phyloP scores from a whole-genome alignment of 2,329 filamentous ascomycete genomes.

The Verticillium zaregamsianum region DNA sequence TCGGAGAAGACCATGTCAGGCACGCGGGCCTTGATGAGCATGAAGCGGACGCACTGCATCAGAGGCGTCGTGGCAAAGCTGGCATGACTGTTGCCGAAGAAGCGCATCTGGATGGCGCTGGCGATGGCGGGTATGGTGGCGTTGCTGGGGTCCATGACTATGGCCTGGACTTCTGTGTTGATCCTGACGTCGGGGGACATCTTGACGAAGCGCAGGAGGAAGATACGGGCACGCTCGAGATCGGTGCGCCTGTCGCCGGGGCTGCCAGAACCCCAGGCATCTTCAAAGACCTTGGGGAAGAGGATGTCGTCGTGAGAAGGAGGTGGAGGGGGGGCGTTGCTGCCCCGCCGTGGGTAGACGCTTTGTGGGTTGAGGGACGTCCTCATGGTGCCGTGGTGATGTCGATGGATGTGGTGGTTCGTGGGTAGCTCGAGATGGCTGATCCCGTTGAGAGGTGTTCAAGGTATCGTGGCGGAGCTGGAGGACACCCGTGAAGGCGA shows the following conservation, averaged over 20 bases:
- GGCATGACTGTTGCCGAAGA: slow-evolving; percentile 23
- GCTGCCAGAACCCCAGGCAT: slow-evolving; percentile 21
- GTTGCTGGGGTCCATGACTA: slow-evolving; percentile 19
- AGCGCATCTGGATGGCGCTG: slow-evolving; percentile 18
- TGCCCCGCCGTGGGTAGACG: not conserved
- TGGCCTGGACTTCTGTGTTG: slow-evolving; percentile 18
- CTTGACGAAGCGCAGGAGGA: slow-evolving; percentile 22
- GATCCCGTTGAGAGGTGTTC: not conserved
- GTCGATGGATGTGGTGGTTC: not conserved
- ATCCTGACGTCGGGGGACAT: slow-evolving; percentile 21
- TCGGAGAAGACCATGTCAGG: slow-evolving; percentile 17
- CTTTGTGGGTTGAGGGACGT: not conserved
- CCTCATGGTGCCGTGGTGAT: not conserved
- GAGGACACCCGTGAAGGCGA: not conserved
- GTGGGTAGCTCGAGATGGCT: not conserved
- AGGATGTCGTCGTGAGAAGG: slow-evolving; percentile 16
- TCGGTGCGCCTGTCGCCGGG: slow-evolving; percentile 15
- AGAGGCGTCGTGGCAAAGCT: slow-evolving; percentile 24
- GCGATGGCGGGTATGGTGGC: slow-evolving; percentile 22
- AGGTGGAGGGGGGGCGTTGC: not conserved
- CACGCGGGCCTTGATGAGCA: slow-evolving; percentile 24
- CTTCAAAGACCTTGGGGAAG: slow-evolving; percentile 26
- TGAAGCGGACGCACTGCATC: slow-evolving; percentile 27
- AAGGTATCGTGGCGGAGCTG: not conserved
- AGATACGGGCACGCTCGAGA: slow-evolving; percentile 25